Evolutionary conservation across 2,329 filamentous ascomycete species (phyloP).

Genomic region (Fusarium xyrophilum): DNA sequence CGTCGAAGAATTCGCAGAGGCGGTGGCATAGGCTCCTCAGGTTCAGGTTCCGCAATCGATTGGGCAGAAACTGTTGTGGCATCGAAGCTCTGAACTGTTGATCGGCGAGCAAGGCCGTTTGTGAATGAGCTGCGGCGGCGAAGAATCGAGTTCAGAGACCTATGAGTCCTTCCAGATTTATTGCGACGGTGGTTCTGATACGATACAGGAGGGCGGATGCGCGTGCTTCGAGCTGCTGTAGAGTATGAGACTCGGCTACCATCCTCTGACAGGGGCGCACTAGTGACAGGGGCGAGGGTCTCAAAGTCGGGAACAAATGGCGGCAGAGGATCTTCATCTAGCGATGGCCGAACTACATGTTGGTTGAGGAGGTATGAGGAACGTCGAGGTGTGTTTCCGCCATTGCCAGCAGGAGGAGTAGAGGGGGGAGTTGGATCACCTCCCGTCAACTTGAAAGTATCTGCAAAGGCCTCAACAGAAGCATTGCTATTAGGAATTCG

Average conservation of each 20-base stretch:
- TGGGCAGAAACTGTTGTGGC: slow-evolving; percentile 59
- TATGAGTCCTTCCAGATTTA: slow-evolving; percentile 57
- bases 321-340: slow-evolving; percentile 52
- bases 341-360: slow-evolving; percentile 48
- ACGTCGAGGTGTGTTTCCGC: slow-evolving; percentile 55
- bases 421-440: slow-evolving; percentile 66
- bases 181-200: slow-evolving; percentile 53
- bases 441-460: slow-evolving; percentile 57
- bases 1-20: slow-evolving; percentile 72
- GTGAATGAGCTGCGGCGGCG: slow-evolving; percentile 67
- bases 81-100: slow-evolving; percentile 66
- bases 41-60: slow-evolving; percentile 57
- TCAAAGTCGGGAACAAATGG: slow-evolving; percentile 57
- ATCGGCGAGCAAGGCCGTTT: slow-evolving; percentile 59
- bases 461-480: slow-evolving; percentile 61
- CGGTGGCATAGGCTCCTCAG: slow-evolving; percentile 50
- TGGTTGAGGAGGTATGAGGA: slow-evolving; percentile 64
- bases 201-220: slow-evolving; percentile 42
- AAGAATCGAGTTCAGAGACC: slow-evolving; percentile 59
- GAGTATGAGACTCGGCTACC: slow-evolving; percentile 44
- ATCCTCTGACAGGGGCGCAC: slow-evolving; percentile 45
- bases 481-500: slow-evolving; percentile 53
- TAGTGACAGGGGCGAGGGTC: slow-evolving; percentile 45
- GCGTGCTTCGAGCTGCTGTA: slow-evolving; percentile 35
- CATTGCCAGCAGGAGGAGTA: slow-evolving; percentile 59